Percentiles rank a stretch among this genome's conserved stretches.
These are phyloP conservation scores for Coemansia sp. DNA, from an alignment of 192 early-diverging fungal genomes.

Conservation along the genomic window DNA sequence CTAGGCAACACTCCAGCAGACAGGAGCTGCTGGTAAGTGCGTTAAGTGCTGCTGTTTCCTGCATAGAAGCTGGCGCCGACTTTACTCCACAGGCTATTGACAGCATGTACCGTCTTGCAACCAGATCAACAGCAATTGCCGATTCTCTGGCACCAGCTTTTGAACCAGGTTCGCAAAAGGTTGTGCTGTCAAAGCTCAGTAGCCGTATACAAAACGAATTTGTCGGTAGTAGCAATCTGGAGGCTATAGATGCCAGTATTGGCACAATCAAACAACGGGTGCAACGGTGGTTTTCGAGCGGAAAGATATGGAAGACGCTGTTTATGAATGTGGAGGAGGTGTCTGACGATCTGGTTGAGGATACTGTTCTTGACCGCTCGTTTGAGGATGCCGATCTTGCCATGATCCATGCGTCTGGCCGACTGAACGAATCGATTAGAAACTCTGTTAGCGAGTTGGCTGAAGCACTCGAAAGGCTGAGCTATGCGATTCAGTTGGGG, in stretches of 20 bases:
- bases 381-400: constrained; percentile 45
- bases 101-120: background rate
- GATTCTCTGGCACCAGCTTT: background rate
- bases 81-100: background rate
- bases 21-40: constrained; percentile 11
- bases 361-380: constrained; percentile 30
- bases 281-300: constrained; percentile 32
- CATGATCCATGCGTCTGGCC: constrained; percentile 47
- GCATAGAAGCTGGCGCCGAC: constrained; percentile 15
- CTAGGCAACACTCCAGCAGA: background rate
- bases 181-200: constrained; percentile 19
- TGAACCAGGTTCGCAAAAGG: background rate
- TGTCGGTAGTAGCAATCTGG: constrained; percentile 24
- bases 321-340: constrained; percentile 45
- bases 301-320: constrained; percentile 35
- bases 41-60: constrained; percentile 15
- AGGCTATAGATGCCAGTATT: constrained; percentile 26
- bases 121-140: background rate
- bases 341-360: constrained; percentile 32
- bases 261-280: constrained; percentile 32
- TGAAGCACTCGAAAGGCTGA: constrained; percentile 4
- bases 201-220: constrained; percentile 30
- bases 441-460: constrained; percentile 15
- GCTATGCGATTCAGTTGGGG: no score
- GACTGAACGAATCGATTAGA: constrained; percentile 32